These are phyloP conservation scores for Aspergillus egyptiacus DNA, from an alignment of 495 filamentous ascomycete species.

Conservation along the genomic window DNA sequence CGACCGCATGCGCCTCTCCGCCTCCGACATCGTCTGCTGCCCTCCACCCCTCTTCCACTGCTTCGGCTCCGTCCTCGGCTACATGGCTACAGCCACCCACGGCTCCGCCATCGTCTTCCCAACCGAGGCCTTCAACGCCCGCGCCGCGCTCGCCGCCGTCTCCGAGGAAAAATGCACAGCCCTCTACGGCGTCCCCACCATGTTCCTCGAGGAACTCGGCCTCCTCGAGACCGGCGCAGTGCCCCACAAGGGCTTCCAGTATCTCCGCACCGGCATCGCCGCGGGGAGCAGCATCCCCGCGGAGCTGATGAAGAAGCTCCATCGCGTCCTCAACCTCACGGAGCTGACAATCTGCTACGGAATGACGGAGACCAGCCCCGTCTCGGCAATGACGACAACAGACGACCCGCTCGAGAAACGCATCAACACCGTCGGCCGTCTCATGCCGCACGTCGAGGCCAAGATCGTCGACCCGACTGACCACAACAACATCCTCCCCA, in stretches of 20 bases:
- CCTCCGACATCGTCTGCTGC: constrained; percentile 70
- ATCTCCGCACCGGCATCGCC: constrained; percentile 84
- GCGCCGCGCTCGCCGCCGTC: constrained; percentile 61
- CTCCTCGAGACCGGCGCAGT: constrained; percentile 54
- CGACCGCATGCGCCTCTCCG: constrained; percentile 70
- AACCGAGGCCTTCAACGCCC: constrained; percentile 77
- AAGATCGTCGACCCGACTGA: constrained; percentile 71
- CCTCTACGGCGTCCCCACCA: constrained; percentile 89
- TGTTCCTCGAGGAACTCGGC: constrained; percentile 87
- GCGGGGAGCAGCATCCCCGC: constrained; percentile 79
- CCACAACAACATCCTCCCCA: constrained; percentile 49
- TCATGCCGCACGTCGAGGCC: constrained; percentile 78
- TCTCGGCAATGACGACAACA: constrained; percentile 83
- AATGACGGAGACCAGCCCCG: constrained; percentile 97
- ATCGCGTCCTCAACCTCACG: constrained; percentile 66
- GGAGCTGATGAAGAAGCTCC: constrained; percentile 76
- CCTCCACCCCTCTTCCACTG: constrained; percentile 90
- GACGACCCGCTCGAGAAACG: constrained; percentile 75
- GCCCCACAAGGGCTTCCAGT: constrained; percentile 53
- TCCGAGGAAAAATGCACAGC: constrained; percentile 75
- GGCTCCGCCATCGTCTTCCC: constrained; percentile 83
- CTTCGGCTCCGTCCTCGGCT: constrained; percentile 85
- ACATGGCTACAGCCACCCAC: constrained; percentile 90
- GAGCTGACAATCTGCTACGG: constrained; percentile 95
- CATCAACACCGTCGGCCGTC: constrained; percentile 66